phyloP scores from a whole-genome alignment of 495 filamentous ascomycete genomes.

The Elasticomyces elasticus region DNA sequence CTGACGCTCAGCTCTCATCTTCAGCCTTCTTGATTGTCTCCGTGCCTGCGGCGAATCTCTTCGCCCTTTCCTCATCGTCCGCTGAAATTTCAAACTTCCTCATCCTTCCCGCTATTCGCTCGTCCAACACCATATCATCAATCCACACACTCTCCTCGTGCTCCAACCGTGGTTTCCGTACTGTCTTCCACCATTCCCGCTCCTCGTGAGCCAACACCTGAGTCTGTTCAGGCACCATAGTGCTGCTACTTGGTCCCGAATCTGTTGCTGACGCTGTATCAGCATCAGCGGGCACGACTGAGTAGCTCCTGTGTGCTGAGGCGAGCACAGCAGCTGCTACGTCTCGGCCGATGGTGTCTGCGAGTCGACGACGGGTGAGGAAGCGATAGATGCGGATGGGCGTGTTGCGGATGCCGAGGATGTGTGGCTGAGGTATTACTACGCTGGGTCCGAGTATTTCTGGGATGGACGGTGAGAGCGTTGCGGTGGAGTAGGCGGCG shows the following conservation, averaged over 20 bases:
- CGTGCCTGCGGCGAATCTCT: slow-evolving; percentile 49
- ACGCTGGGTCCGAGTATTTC: slow-evolving; percentile 51
- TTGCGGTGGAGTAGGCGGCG: slow-evolving; percentile 53
- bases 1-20: slow-evolving; percentile 3
- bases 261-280: too few species aligned
- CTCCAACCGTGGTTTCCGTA: slow-evolving; percentile 46
- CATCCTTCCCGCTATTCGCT: slow-evolving; percentile 72
- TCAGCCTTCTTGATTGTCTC: slow-evolving; percentile 31
- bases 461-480: slow-evolving; percentile 52
- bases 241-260: slow-evolving; percentile 22
- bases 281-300: slow-evolving; percentile 16
- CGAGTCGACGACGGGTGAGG: slow-evolving; percentile 73
- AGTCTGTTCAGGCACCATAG: slow-evolving; percentile 54
- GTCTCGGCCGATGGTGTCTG: slow-evolving; percentile 80
- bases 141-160: slow-evolving; percentile 58
- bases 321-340: slow-evolving; percentile 76
- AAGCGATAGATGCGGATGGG: slow-evolving; percentile 79
- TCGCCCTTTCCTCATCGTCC: slow-evolving; percentile 59
- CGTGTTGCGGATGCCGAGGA: slow-evolving; percentile 89
- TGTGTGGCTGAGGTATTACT: slow-evolving; percentile 72
- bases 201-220: slow-evolving; percentile 67
- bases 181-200: slow-evolving; percentile 74
- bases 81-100: slow-evolving; percentile 53
- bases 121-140: slow-evolving; percentile 66
- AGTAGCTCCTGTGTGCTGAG: slow-evolving; percentile 41